phyloP scores from a whole-genome alignment of 2,329 filamentous ascomycete species.

The Daldinia sp. region DNA sequence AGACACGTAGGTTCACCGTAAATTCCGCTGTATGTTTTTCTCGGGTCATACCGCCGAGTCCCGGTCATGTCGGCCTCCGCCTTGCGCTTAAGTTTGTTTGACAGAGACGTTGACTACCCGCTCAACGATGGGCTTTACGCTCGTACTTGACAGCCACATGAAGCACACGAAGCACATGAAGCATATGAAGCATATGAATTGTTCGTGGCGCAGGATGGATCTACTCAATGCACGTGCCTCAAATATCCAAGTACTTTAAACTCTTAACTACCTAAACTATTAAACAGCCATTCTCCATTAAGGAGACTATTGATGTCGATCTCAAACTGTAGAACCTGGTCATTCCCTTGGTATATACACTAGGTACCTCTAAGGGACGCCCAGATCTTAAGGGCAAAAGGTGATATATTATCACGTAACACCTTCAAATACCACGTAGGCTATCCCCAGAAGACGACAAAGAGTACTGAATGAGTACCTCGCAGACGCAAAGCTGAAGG shows the following conservation, averaged over 20 bases:
- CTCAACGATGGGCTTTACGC: not conserved
- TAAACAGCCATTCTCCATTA: not conserved
- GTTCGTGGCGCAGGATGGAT: too few relatives aligned
- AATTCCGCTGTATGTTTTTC: not conserved
- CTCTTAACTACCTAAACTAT: too few relatives aligned
- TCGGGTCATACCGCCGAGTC: slow-evolving; percentile 2
- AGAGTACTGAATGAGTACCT: too few relatives aligned
- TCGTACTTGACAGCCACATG: not conserved
- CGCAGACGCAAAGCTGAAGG: not conserved
- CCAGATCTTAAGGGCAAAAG: not conserved
- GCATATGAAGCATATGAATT: too few relatives aligned
- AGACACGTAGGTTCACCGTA: not conserved
- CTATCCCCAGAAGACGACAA: not conserved
- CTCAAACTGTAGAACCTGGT: not conserved
- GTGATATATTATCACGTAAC: not conserved
- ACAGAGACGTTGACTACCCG: not conserved
- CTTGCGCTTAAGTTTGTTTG: not conserved
- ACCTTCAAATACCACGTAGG: not conserved
- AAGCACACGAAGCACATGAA: too few relatives aligned
- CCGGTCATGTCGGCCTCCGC: slow-evolving; percentile 3
- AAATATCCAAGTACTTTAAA: too few relatives aligned
- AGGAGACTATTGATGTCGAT: not conserved
- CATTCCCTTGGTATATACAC: not conserved
- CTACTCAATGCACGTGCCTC: too few relatives aligned
- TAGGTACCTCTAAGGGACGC: too few relatives aligned